Evolutionary conservation across 225 moss, liverwort and hornwort species (phyloP).

Genomic region (Marchantia paleacea): DNA sequence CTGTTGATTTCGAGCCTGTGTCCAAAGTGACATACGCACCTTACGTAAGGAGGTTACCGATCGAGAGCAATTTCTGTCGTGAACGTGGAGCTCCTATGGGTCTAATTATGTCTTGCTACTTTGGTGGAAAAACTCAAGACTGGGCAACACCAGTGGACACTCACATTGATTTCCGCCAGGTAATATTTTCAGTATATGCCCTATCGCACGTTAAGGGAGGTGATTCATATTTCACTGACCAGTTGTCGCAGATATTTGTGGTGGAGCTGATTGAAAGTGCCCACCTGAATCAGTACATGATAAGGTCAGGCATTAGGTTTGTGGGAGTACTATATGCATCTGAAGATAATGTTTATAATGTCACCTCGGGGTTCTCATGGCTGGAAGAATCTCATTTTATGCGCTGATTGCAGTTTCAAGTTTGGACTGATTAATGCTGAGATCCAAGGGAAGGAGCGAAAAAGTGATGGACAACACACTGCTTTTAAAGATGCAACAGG

Average conservation of each 20-base stretch:
- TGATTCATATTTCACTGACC: not conserved
- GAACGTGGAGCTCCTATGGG: conserved; percentile 27
- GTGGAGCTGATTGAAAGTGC: not conserved
- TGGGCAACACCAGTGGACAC: conserved; percentile 40
- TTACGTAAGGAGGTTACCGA: not conserved
- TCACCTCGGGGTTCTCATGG: not conserved
- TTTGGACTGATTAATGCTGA: conserved; percentile 24
- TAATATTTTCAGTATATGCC: not conserved
- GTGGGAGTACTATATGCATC: not conserved
- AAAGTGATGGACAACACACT: not conserved
- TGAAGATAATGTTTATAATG: not conserved
- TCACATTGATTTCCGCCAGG: conserved; percentile 38
- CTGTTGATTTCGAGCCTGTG: conserved; percentile 36
- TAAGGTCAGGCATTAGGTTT: not conserved
- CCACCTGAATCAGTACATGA: not conserved
- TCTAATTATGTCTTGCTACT: conserved; percentile 36
- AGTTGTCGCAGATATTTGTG: not conserved
- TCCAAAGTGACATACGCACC: conserved; percentile 24
- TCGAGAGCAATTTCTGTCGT: not conserved
- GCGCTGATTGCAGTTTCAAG: conserved; percentile 29
- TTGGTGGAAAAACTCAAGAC: conserved; percentile 42
- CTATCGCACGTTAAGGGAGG: not conserved
- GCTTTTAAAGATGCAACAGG: conserved; percentile 15
- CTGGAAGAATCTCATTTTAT: not conserved
- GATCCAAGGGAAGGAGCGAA: not conserved